These are phyloP conservation scores for Penicillium turbatum DNA, from an alignment of 495 filamentous ascomycete species.

Conservation along the genomic window DNA sequence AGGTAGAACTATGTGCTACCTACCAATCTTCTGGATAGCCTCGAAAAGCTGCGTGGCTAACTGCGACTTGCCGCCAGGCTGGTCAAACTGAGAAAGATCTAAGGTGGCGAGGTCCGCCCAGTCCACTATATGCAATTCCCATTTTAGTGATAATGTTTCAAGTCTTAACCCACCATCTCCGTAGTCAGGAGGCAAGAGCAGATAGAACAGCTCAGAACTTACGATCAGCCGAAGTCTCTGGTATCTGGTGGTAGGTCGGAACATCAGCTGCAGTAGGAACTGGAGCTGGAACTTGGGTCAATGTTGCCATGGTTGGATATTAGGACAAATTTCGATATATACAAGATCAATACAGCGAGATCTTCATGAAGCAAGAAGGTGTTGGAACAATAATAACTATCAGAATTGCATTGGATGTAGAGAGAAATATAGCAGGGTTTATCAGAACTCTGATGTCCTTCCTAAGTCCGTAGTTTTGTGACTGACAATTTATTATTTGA, in stretches of 20 bases:
- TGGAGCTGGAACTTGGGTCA: constrained; percentile 9
- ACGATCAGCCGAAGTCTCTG: constrained; percentile 37
- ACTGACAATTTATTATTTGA: background rate
- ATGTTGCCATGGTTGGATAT: background rate
- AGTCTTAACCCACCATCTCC: background rate
- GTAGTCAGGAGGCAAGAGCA: background rate
- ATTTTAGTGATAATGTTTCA: background rate
- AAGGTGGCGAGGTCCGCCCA: constrained; percentile 53
- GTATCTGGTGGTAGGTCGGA: constrained; percentile 33
- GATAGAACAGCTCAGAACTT: constrained; percentile 1
- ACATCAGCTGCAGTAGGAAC: constrained; percentile 14
- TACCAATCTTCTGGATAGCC: constrained; percentile 27
- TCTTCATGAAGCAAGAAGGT: background rate
- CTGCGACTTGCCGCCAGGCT: constrained; percentile 47
- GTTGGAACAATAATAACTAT: background rate
- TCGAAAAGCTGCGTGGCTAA: constrained; percentile 48
- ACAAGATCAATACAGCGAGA: background rate
- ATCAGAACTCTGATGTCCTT: background rate
- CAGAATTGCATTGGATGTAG: background rate
- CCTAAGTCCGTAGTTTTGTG: background rate
- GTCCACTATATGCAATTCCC: constrained; percentile 17
- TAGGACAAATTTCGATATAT: background rate
- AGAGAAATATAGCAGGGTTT: background rate
- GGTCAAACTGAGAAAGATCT: constrained; percentile 45
- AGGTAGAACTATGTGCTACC: background rate